Conservation (phyloP, 805 yeast species). For the Ogataea angusta region DNA sequence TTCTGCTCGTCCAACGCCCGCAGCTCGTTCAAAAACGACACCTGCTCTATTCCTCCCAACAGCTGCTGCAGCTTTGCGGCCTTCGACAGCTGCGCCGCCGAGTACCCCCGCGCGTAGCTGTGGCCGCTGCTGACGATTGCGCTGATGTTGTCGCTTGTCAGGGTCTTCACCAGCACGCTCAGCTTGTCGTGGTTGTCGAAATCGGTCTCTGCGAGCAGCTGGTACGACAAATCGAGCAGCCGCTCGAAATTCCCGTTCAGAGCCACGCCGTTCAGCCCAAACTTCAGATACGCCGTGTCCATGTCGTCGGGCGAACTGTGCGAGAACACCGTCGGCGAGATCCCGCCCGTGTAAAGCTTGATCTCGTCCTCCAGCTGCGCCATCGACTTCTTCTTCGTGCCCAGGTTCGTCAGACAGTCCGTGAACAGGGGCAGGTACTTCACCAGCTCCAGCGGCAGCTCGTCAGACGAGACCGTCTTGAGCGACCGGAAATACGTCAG, state of each 20-base stretch:
- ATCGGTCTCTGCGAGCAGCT: slow-evolving; percentile 66
- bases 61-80: slow-evolving; percentile 59
- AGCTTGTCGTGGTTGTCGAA: slow-evolving; percentile 66
- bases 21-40: slow-evolving; percentile 63
- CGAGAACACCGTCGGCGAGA: slow-evolving; percentile 58
- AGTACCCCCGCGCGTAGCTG: slow-evolving; percentile 66
- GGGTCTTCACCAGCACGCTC: slow-evolving; percentile 64
- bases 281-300: slow-evolving; percentile 46
- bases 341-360: slow-evolving; percentile 80
- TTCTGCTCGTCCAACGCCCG: slow-evolving; percentile 51
- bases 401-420: slow-evolving; percentile 78
- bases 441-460: slow-evolving; percentile 58
- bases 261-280: slow-evolving; percentile 65
- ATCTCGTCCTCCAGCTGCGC: slow-evolving; percentile 83
- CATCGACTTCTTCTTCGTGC: slow-evolving; percentile 70
- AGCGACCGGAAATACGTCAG: slow-evolving; percentile 72
- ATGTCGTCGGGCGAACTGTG: slow-evolving; percentile 53
- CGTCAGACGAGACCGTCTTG: slow-evolving; percentile 48
- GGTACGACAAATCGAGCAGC: slow-evolving; percentile 63
- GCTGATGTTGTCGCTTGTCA: slow-evolving; percentile 75
- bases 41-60: slow-evolving; percentile 73
- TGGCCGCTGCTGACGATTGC: slow-evolving; percentile 87
- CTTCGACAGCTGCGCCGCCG: slow-evolving; percentile 61
- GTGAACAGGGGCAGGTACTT: slow-evolving; percentile 75
- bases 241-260: slow-evolving; percentile 59